phyloP scores from a whole-genome alignment of 2,329 filamentous ascomycete genomes.

The Iodosphaeria phyllophila region DNA sequence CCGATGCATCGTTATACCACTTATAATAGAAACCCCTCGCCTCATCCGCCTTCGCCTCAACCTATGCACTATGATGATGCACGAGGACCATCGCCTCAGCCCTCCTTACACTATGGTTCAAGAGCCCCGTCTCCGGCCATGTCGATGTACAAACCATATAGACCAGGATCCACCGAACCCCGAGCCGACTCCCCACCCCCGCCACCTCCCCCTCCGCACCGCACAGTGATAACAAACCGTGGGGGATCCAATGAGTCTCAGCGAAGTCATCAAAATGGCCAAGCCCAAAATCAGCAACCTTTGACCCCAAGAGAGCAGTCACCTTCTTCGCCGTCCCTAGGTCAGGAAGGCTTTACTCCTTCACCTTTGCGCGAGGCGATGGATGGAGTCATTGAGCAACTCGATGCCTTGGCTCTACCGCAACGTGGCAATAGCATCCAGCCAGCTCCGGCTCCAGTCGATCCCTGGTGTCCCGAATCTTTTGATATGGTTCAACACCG shows the following conservation, averaged over 20 bases:
- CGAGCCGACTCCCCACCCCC: constrained; percentile 48
- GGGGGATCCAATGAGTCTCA: constrained; percentile 16
- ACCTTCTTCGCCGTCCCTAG: constrained; percentile 50
- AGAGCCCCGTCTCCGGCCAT: constrained; percentile 20
- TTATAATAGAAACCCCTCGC: too few relatives aligned
- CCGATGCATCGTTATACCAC: too few relatives aligned
- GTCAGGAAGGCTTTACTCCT: constrained; percentile 53
- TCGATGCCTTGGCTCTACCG: constrained; percentile 65
- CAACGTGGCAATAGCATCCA: constrained; percentile 27
- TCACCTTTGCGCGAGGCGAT: constrained; percentile 88
- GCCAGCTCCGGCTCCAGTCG: constrained; percentile 36
- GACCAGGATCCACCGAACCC: constrained; percentile 12
- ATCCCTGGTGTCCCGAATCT: constrained; percentile 82
- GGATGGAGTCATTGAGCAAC: constrained; percentile 92
- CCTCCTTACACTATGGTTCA: constrained; percentile 12
- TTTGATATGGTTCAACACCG: constrained; percentile 40
- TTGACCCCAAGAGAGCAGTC: constrained; percentile 38
- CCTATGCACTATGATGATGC: constrained; percentile 10
- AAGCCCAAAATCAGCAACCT: constrained; percentile 18
- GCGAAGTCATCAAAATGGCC: too few relatives aligned
- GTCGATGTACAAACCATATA: constrained; percentile 18
- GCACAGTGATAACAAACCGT: constrained; percentile 19
- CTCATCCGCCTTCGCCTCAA: too few relatives aligned
- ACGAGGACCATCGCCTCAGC: constrained; percentile 21
- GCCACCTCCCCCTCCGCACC: constrained; percentile 68